Percentiles rank a stretch among this genome's conserved stretches.
These are phyloP conservation scores for Guyanaporus albipodus DNA, from an alignment of 768 basidiomycete species.

Conservation along the genomic window DNA sequence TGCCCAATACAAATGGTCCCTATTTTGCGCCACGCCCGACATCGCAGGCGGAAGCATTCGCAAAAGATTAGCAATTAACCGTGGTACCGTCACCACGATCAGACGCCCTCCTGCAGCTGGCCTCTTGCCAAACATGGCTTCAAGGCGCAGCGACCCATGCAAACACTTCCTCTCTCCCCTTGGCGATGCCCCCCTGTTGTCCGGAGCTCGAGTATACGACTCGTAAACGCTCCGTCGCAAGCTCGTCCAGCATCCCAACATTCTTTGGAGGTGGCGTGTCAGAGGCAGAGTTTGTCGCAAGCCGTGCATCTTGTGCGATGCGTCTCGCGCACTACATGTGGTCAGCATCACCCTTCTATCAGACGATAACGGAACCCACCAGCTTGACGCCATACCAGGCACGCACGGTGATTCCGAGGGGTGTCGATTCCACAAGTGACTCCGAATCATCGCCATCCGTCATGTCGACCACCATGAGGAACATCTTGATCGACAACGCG, in stretches of 20 bases:
- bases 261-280: slow-evolving; percentile 53
- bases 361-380: slow-evolving; percentile 40
- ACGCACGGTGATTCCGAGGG: slow-evolving; percentile 52
- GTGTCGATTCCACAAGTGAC: slow-evolving; percentile 47
- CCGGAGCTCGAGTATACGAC: slow-evolving; percentile 53
- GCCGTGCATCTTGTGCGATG: slow-evolving; percentile 40
- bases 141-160: slow-evolving; percentile 38
- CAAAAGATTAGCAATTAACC: slow-evolving; percentile 4
- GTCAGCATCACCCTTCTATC: slow-evolving; percentile 1
- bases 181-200: slow-evolving; percentile 34
- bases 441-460: slow-evolving; percentile 52
- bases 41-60: not conserved
- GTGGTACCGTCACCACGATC: not conserved
- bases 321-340: slow-evolving; percentile 53
- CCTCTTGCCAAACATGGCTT: not conserved
- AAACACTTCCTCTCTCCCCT: slow-evolving; percentile 42
- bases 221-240: slow-evolving; percentile 68
- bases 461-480: slow-evolving; percentile 78
- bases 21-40: not conserved
- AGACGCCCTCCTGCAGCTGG: not conserved
- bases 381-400: slow-evolving; percentile 86
- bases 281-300: slow-evolving; percentile 47
- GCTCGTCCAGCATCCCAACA: slow-evolving; percentile 57
- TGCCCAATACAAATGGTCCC: not conserved
- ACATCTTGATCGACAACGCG: slow-evolving; percentile 74